These are phyloP conservation scores for Serendipita sp. DNA, from an alignment of 1,284 basidiomycete genomes.

Conservation along the genomic window DNA sequence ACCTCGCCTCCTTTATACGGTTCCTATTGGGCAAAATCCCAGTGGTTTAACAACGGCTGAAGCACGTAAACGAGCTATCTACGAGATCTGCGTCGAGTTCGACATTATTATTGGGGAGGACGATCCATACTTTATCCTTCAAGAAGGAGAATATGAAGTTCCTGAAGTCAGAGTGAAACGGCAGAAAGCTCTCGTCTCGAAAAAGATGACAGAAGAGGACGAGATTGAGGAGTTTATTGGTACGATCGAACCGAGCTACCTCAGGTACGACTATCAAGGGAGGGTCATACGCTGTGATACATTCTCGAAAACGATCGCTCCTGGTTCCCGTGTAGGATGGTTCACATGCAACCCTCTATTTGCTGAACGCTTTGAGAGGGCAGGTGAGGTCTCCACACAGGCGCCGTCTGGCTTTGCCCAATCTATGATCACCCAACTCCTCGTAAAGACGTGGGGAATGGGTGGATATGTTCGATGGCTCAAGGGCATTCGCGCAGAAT, in stretches of 20 bases:
- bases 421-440: conserved; percentile 44
- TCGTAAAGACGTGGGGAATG: conserved; percentile 48
- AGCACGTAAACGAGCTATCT: conserved; percentile 61
- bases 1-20: conserved; percentile 65
- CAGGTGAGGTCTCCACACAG: conserved; percentile 59
- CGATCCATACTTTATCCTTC: conserved; percentile 73
- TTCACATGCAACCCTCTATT: conserved; percentile 59
- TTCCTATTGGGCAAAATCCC: conserved; percentile 69
- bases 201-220: conserved; percentile 19
- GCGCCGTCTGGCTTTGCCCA: conserved; percentile 61
- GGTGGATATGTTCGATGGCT: conserved; percentile 70
- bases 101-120: conserved; percentile 63
- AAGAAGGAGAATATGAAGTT: conserved; percentile 38
- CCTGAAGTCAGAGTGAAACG: conserved; percentile 26
- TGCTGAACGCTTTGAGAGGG: conserved; percentile 61
- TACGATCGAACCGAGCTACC: conserved; percentile 50
- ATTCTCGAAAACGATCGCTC: conserved; percentile 48
- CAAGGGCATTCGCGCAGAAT: conserved; percentile 39
- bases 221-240: conserved; percentile 32
- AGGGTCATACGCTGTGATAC: conserved; percentile 50
- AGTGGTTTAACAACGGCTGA: conserved; percentile 53
- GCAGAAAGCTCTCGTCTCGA: conserved; percentile 15
- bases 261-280: conserved; percentile 61
- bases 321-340: conserved; percentile 67
- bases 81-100: conserved; percentile 65